A percentile compares a stretch with the other conserved stretches of the same genome.
phyloP scores from a whole-genome alignment of 2,329 filamentous ascomycete species.

The Celoporthe dispersa region DNA sequence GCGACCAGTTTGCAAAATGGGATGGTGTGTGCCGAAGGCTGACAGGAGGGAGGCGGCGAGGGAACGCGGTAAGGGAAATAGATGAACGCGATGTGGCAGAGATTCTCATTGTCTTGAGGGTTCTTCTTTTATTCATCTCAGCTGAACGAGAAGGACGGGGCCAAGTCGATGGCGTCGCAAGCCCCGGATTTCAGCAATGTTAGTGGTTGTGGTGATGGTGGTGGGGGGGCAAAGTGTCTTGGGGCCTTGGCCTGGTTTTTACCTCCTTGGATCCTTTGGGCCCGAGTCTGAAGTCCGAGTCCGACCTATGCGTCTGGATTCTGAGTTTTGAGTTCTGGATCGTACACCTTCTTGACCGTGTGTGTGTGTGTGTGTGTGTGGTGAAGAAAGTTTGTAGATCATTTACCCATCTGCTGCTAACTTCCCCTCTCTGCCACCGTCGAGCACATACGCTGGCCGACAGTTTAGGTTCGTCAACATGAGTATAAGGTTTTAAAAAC shows the following conservation, averaged over 20 bases:
- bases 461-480: not conserved
- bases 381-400: not conserved
- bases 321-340: not conserved
- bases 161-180: not conserved
- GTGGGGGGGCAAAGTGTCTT: not conserved
- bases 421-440: not conserved
- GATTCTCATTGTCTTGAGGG: not conserved
- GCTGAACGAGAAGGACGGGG: not conserved
- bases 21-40: not conserved
- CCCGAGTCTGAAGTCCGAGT: not conserved
- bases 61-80: not conserved
- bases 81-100: slow-evolving; percentile 20
- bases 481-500: not conserved
- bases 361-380: too few species aligned
- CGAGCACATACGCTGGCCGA: not conserved
- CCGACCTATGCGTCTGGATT: not conserved
- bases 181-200: not conserved
- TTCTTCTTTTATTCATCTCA: not conserved
- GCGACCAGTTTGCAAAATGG: too few species aligned
- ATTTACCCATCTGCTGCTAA: not conserved
- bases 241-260: not conserved
- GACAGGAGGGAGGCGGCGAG: not conserved
- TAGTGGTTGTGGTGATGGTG: not conserved
- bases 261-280: not conserved
- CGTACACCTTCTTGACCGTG: too few species aligned